Evolutionary conservation across 768 basidiomycete species (phyloP).

Genomic region (Tylopilus cervinicoccineus): DNA sequence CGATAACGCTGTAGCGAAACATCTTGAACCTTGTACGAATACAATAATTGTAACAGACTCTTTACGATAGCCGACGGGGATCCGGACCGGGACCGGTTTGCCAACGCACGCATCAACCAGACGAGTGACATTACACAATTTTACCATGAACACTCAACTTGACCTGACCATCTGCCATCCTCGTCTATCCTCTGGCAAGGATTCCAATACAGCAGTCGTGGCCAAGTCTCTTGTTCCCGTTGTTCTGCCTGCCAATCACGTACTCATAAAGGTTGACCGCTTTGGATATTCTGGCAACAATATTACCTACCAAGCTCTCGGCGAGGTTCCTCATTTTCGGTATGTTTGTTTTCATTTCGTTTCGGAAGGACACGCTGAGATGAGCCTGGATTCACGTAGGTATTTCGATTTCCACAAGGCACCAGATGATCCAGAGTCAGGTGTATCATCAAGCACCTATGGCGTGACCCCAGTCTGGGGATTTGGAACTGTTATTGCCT

Average conservation of each 20-base stretch:
- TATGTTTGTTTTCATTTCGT: conserved; percentile 9
- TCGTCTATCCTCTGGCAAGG: conserved; percentile 33
- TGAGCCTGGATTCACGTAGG: conserved; percentile 35
- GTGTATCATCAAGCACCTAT: conserved; percentile 46
- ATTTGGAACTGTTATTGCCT: conserved; percentile 54
- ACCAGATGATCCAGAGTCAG: conserved; percentile 33
- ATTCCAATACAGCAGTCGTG: conserved; percentile 28
- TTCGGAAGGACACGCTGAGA: background rate
- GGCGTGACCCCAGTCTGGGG: conserved; percentile 73
- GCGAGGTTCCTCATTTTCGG: conserved; percentile 41
- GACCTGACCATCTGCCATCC: conserved; percentile 40
- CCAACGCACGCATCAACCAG: background rate
- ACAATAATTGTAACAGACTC: no score
- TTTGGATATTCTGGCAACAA: conserved; percentile 75
- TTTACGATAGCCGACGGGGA: background rate
- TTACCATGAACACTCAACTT: conserved; percentile 7
- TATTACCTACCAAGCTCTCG: conserved; percentile 59
- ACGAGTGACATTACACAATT: background rate
- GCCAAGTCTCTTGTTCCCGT: conserved; percentile 20
- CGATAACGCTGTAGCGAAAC: background rate
- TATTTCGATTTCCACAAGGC: conserved; percentile 65
- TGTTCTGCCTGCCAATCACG: conserved; percentile 38
- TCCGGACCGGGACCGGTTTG: background rate
- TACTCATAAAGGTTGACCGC: conserved; percentile 56
- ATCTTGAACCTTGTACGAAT: background rate